Evolutionary conservation across 768 basidiomycete genomes (phyloP).

Genomic region (Phylloporus sp.): DNA sequence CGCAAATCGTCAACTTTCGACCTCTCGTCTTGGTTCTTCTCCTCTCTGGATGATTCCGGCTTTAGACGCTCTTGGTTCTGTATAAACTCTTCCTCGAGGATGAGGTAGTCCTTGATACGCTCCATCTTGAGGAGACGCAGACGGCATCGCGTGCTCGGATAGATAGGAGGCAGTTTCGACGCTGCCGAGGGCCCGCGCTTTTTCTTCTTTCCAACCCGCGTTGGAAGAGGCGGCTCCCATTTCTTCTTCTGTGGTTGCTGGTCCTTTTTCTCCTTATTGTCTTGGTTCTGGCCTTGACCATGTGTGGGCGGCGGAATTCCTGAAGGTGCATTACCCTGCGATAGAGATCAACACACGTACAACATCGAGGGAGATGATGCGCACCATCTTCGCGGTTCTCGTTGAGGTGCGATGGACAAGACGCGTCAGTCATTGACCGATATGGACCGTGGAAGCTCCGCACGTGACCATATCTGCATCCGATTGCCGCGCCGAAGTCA

Average conservation of each 20-base stretch:
- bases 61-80: constrained; percentile 89
- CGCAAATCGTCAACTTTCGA: constrained; percentile 91
- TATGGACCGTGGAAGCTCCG: constrained; percentile 29
- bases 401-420: constrained; percentile 11
- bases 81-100: constrained; percentile 94
- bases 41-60: constrained; percentile 83
- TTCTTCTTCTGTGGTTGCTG: constrained; percentile 72
- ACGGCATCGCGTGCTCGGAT: constrained; percentile 92
- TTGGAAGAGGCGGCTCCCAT: constrained; percentile 98
- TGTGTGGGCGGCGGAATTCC: constrained; percentile 39
- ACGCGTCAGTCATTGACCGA: constrained; percentile 51
- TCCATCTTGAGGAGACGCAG: constrained; percentile 95
- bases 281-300: constrained; percentile 46
- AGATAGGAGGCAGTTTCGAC: constrained; percentile 88
- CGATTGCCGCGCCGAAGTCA: constrained; percentile 1
- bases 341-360: constrained; percentile 4
- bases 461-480: constrained; percentile 17
- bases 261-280: constrained; percentile 40
- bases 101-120: constrained; percentile 95
- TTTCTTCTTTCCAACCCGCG: constrained; percentile 97
- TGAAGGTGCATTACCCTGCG: constrained; percentile 74
- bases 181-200: constrained; percentile 85
- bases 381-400: constrained; percentile 22
- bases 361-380: background rate
- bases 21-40: constrained; percentile 94